Conservation (phyloP, 495 filamentous ascomycete genomes). For the Margaritispora aquatica region DNA sequence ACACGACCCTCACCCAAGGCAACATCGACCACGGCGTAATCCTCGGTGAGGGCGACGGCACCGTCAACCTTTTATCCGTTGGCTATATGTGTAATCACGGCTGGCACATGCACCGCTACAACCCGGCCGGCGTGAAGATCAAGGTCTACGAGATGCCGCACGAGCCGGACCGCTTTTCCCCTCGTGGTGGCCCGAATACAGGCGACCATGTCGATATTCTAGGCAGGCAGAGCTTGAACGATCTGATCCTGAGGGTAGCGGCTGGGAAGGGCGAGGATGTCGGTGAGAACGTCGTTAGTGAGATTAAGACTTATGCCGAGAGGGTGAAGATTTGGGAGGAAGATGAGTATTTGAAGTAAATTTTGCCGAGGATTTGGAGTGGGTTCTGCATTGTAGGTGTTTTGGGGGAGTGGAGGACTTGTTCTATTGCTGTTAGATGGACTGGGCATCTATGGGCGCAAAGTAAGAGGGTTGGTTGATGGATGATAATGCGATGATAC, state of each 20-base stretch:
- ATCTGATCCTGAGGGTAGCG: constrained; percentile 80
- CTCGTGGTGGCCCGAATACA: constrained; percentile 89
- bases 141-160: constrained; percentile 94
- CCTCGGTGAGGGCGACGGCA: constrained; percentile 93
- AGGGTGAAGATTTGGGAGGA: constrained; percentile 21
- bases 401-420: too few species aligned
- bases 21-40: constrained; percentile 80
- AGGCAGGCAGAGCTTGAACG: constrained; percentile 81
- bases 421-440: not conserved
- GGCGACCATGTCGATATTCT: constrained; percentile 97
- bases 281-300: constrained; percentile 67
- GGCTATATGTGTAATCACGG: constrained; percentile 97
- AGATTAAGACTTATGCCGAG: constrained; percentile 43
- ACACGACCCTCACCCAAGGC: constrained; percentile 61
- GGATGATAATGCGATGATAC: not conserved
- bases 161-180: constrained; percentile 86
- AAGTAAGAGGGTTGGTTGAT: not conserved
- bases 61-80: constrained; percentile 78
- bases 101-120: constrained; percentile 90
- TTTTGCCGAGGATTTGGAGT: not conserved
- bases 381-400: not conserved
- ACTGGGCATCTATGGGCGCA: too few species aligned
- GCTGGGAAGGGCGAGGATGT: constrained; percentile 82
- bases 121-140: constrained; percentile 74
- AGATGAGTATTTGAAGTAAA: constrained; percentile 8